phyloP scores from a whole-genome alignment of 2,329 filamentous ascomycete genomes.

The Aspergillus oerlinghausenensis region DNA sequence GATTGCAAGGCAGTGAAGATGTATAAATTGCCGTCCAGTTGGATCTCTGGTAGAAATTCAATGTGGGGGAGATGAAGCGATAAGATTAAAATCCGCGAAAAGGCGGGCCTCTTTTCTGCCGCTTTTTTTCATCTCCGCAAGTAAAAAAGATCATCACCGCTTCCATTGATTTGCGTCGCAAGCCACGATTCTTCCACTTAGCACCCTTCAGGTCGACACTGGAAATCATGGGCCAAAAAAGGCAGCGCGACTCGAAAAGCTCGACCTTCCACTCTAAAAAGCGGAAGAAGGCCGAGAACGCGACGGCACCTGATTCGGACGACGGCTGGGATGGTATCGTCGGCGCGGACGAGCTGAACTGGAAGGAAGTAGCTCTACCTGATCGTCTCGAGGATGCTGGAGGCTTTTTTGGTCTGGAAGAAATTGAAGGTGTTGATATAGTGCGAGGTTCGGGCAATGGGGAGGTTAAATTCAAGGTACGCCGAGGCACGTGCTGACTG shows the following conservation, averaged over 20 bases:
- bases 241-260: slow-evolving; percentile 29
- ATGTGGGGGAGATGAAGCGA: slow-evolving; percentile 14
- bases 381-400: slow-evolving; percentile 84
- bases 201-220: not conserved
- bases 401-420: slow-evolving; percentile 87
- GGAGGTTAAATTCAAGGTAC: slow-evolving; percentile 41
- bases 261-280: slow-evolving; percentile 30
- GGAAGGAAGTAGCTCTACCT: slow-evolving; percentile 63
- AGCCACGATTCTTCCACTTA: not conserved
- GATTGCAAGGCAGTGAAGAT: not conserved
- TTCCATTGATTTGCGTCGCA: not conserved
- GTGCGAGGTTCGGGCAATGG: slow-evolving; percentile 58
- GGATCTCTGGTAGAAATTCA: not conserved
- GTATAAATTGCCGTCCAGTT: not conserved
- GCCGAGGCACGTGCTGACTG: slow-evolving; percentile 4
- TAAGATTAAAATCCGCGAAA: slow-evolving; percentile 34
- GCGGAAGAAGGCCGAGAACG: slow-evolving; percentile 27
- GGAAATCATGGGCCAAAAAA: slow-evolving; percentile 33
- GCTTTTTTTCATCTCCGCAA: slow-evolving; percentile 29
- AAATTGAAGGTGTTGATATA: slow-evolving; percentile 88
- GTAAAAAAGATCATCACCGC: slow-evolving; percentile 6
- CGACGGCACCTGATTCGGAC: slow-evolving; percentile 12
- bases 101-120: slow-evolving; percentile 29
- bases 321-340: slow-evolving; percentile 25
- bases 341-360: slow-evolving; percentile 51